These are phyloP conservation scores for Breynia disticha DNA, from an alignment of 441 rosid species.

Conservation along the genomic window DNA sequence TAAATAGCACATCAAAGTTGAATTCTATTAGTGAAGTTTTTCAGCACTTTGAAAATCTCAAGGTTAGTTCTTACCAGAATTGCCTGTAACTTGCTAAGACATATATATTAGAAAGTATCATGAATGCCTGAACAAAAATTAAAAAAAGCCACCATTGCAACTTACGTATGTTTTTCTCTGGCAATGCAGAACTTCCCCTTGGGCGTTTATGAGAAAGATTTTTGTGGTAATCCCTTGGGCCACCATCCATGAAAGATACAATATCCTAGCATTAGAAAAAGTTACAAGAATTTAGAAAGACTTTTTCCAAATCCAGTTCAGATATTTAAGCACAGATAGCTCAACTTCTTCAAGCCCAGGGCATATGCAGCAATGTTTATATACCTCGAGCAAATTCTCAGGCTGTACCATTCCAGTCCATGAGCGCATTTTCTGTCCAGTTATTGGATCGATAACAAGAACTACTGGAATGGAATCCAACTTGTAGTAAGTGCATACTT, in stretches of 20 bases:
- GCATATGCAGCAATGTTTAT: background rate
- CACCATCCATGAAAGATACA: slow-evolving; percentile 81
- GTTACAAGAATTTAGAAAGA: background rate
- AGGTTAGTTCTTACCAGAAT: too few species aligned
- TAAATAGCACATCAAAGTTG: too few species aligned
- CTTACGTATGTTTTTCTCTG: slow-evolving; percentile 55
- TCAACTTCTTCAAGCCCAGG: background rate
- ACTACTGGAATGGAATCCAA: slow-evolving; percentile 78
- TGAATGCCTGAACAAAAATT: too few species aligned
- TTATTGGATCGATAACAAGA: slow-evolving; percentile 87
- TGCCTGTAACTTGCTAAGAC: too few species aligned
- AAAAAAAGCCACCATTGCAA: background rate
- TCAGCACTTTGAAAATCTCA: too few species aligned
- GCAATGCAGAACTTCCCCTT: slow-evolving; percentile 53
- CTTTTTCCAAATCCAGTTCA: background rate
- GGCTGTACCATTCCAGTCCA: slow-evolving; percentile 94
- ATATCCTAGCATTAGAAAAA: slow-evolving; percentile 37
- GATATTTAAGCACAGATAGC: background rate
- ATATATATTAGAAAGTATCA: too few species aligned
- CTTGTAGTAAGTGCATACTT: slow-evolving; percentile 88
- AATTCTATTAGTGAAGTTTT: too few species aligned
- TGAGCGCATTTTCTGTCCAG: slow-evolving; percentile 84
- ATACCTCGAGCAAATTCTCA: slow-evolving; percentile 77
- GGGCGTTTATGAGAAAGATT: slow-evolving; percentile 77
- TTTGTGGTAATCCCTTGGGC: slow-evolving; percentile 72